Percentiles rank a stretch among this genome's conserved stretches.
phyloP scores from a whole-genome alignment of 2,329 filamentous ascomycete genomes.

The Cercospora sojina region DNA sequence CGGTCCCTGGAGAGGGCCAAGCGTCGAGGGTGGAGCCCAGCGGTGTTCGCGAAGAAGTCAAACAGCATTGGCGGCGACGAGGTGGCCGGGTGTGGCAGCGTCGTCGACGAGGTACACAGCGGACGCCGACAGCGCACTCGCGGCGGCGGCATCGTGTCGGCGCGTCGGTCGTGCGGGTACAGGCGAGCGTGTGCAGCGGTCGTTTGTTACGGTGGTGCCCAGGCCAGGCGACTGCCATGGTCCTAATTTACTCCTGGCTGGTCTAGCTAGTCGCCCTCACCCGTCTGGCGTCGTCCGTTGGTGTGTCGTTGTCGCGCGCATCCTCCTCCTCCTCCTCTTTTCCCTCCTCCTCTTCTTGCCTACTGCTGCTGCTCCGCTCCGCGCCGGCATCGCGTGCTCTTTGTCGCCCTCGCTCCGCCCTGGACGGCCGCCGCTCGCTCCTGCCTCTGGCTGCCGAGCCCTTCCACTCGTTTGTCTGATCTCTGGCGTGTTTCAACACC shows the following conservation, averaged over 20 bases:
- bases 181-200: not conserved
- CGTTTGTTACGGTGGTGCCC: not conserved
- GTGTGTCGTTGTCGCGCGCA: not conserved
- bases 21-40: not conserved
- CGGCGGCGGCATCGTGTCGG: not conserved
- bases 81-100: not conserved
- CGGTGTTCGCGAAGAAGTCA: not conserved
- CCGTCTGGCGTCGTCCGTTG: not conserved
- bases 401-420: conserved; percentile 1
- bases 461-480: not conserved
- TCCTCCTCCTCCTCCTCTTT: not conserved
- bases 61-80: not conserved
- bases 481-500: conserved; percentile 11
- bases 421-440: not conserved
- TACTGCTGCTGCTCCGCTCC: not conserved
- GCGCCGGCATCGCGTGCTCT: not conserved
- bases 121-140: not conserved
- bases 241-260: not conserved
- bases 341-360: not conserved
- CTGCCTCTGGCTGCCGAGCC: not conserved
- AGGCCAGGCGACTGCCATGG: not conserved
- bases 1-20: not conserved
- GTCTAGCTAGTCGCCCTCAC: not conserved
- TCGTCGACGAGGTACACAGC: not conserved
- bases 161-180: not conserved